phyloP scores from a whole-genome alignment of 148 eudicot species.

The Drosera capensis region DNA sequence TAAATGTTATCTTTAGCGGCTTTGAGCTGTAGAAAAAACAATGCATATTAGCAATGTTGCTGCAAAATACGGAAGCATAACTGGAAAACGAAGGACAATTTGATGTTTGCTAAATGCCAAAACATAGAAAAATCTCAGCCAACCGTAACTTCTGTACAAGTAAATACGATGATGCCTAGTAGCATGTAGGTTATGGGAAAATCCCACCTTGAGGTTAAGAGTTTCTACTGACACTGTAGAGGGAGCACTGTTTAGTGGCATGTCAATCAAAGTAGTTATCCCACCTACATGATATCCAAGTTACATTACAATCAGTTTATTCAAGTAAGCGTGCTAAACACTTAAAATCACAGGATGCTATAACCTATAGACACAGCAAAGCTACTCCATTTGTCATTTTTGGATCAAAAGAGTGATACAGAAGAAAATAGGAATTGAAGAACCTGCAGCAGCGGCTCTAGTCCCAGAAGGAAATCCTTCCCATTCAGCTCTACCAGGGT shows the following conservation, averaged over 20 bases:
- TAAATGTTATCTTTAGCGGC: conserved; percentile 63
- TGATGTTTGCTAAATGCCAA: too few species aligned
- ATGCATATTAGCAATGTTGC: not conserved
- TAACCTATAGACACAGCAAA: not conserved
- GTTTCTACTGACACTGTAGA: conserved; percentile 81
- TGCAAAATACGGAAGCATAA: not conserved
- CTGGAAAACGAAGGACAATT: not conserved
- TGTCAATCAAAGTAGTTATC: conserved; percentile 84
- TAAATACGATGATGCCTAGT: too few species aligned
- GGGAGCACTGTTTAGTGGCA: conserved; percentile 90
- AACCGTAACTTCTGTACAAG: too few species aligned
- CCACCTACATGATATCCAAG: conserved; percentile 37
- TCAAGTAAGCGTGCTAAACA: not conserved
- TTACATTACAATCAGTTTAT: not conserved
- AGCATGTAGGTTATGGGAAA: not conserved
- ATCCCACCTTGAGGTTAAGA: conserved; percentile 66
- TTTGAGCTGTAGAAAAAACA: conserved; percentile 32
- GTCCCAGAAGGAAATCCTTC: conserved; percentile 99
- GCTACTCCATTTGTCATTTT: not conserved
- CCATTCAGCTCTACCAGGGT: conserved; percentile 95
- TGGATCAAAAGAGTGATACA: not conserved
- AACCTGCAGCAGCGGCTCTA: conserved; percentile 97
- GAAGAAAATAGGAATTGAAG: not conserved
- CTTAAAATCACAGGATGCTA: not conserved
- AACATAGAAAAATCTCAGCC: too few species aligned